Base-by-base conservation (phyloP, 2,329 filamentous ascomycete genomes). In the Bipolaris cookei region DNA sequence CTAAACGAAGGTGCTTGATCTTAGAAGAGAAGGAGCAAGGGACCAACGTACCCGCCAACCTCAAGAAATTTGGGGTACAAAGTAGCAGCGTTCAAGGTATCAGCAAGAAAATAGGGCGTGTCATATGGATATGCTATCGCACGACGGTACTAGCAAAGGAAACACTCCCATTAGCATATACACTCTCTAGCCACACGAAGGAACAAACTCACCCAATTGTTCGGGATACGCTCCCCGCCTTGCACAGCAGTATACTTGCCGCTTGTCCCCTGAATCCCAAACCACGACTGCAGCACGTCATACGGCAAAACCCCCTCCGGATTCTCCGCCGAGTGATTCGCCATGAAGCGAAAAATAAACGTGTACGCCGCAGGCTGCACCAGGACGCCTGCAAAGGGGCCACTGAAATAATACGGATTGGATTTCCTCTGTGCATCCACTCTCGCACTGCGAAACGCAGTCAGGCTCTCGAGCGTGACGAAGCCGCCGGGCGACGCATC, bases 291-390 rank as follows among this genome's bases (percentile, higher is more conserved):
- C 14, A 69, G 47, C 11, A 58, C 55, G 14, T 66, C 65, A 44
- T 62, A 58, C 14, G 41, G 58, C 14, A 69, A 39, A 3, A 53
- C 32, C 20, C 65, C 66, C 2, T 42, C 43, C 5, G 66, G 66
- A 32, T 62, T 21, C 18, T 66, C 64, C 1, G 59, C 61, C 20
- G 59, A 64, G 32, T 69, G 66, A 21, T 69, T 68, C 1, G 66
- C 66, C 66, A 69, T 69, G 59, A 69, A 68, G 16, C 66, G 65
- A 48, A 58, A 69, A 48, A 69, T 69, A 50, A 69, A 69, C 4
- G 65, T 64, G 41, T 69, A 69, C 42, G 65, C 66, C 20, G 66
- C 66, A 28, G 66, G 65, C 58, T 69, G 66, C 47, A 69, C 66
- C 39, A 68, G 50, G 13, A 69, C 47, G 11, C 66, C 66, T 1